Evolutionary conservation across 78 protist genomes (phyloP), one percentile per base, ranked within the genome.

Genomic region (Dictyostelium intermedium): DNA sequence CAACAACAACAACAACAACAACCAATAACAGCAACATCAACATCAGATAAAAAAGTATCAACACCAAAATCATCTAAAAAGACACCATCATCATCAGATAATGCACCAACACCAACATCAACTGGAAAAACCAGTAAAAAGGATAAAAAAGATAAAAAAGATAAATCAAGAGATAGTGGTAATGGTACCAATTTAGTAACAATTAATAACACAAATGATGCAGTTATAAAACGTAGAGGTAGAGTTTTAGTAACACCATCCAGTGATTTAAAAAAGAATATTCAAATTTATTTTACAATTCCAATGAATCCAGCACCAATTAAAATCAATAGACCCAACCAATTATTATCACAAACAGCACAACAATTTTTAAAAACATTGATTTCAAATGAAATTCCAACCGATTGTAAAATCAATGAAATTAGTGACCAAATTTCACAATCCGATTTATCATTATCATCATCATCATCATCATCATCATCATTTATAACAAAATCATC

Each of bases 251-350:
- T 79, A 6, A 56, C 85, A 61, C 82, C 85, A 20, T 78, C 81
- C 4, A 50, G 69, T 25, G 79, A 61, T 78, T 16, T 60, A 30
- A 56, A 82, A 60, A 82, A 82, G 85, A 79, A 60, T 56, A 23
- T 87, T 41, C 83, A 76, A 27, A 80, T 23, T 60, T 87, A 41
- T 78, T 39, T 87, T 23, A 78, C 45, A 39, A 78, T 87, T 50
- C 93, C 93, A 30, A 43, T 47, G 7, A 87, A 78, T 43, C 85
- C 85, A 61, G 1, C 37, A 1, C 18, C 61, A 13, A 18, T 41
- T 25, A 89, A 23, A 16, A 32, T 9, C 2, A 23, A 82, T 14
- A 77, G 66, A 41, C 39, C 81, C 41, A n/a, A 37, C n/a, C 78
- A 43, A 20, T n/a, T 37, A 11, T 79, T 83, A 66, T 41, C 79